Evolutionary conservation across 306 rosid genomes (phyloP), one percentile per base, ranked within the genome.

Genomic region (Lathyrus oleraceus): DNA sequence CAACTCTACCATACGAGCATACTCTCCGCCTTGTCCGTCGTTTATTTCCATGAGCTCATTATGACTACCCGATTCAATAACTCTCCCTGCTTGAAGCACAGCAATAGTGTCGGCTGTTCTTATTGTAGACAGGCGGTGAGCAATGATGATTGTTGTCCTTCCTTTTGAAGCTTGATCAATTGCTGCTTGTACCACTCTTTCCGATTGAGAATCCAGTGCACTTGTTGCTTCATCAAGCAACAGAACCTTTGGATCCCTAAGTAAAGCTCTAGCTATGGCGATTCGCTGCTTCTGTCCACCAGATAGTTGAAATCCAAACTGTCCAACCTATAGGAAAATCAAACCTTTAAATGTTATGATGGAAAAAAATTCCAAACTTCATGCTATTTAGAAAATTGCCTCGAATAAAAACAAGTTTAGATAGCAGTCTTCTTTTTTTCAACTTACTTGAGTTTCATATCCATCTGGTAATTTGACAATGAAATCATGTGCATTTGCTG

Each of bases 211-310:
- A 80, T 93, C 98, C 40, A 93, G 58, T 19, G 96, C 94, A 74
- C 96, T 93, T 10, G 98, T 90, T 43, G 89, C 96, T 85, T 90
- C 98, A 84, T 90, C 98, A 25, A 93, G 97, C 35, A 93, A 86
- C 32, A 93, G 81, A 28, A 93, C 77, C 83, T 83, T 90, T 30
- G 97, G 98, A 66, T 90, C 93, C 78, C 90, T 80, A 3, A 90
- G 83, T 16, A 90, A 85, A 60, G 98, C 96, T 83, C 96, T 81
- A 2, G 96, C 98, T 63, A 88, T 90, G 25, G 91, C 94, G 28
- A 93, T 88, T 19, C 96, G 82, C 71, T 93, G 96, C 87, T 90
- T 90, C 83, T 93, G 96, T 59, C 98, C 98, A 2, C 98, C 96
- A 38, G 96, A 93, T 78, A 93, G 66, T 45, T 85, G 93, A 52